Conservation (phyloP, 495 filamentous ascomycete genomes). For the Halenospora varia region DNA sequence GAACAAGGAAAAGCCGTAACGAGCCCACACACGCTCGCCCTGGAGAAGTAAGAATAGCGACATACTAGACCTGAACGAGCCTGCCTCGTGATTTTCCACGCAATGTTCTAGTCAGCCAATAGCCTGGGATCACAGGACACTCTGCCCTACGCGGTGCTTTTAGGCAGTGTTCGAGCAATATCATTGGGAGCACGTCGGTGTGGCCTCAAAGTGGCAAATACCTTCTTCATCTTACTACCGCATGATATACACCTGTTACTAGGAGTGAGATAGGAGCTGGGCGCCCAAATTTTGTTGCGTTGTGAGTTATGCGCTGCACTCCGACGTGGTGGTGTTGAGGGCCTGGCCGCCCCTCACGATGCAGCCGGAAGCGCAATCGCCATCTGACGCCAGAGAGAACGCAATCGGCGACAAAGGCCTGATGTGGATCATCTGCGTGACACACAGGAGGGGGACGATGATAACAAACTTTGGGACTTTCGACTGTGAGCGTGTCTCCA, state of each 20-base stretch:
- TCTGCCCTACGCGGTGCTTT: constrained; percentile 14
- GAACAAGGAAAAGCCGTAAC: neutral
- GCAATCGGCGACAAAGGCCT: neutral
- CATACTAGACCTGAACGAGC: constrained; percentile 5
- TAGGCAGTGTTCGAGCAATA: constrained; percentile 17
- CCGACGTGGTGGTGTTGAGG: neutral
- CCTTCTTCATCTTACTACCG: neutral
- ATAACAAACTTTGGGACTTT: neutral
- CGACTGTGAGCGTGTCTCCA: too few species aligned
- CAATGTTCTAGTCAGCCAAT: constrained; percentile 15
- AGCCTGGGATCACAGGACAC: constrained; percentile 14
- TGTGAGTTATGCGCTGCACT: neutral
- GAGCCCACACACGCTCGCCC: neutral
- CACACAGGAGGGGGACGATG: neutral
- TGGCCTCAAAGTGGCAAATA: neutral
- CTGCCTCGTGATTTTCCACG: constrained; percentile 18
- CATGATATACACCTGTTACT: constrained; percentile 1
- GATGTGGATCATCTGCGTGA: neutral
- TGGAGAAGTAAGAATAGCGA: constrained; percentile 9
- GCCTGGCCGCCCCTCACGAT: neutral
- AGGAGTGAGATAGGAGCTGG: neutral
- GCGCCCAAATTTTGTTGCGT: too few species aligned
- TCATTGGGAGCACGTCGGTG: neutral
- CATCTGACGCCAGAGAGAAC: constrained; percentile 5
- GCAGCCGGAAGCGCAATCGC: constrained; percentile 6